phyloP scores from a whole-genome alignment of 2,329 filamentous ascomycete species.

The Periconia sp. region DNA sequence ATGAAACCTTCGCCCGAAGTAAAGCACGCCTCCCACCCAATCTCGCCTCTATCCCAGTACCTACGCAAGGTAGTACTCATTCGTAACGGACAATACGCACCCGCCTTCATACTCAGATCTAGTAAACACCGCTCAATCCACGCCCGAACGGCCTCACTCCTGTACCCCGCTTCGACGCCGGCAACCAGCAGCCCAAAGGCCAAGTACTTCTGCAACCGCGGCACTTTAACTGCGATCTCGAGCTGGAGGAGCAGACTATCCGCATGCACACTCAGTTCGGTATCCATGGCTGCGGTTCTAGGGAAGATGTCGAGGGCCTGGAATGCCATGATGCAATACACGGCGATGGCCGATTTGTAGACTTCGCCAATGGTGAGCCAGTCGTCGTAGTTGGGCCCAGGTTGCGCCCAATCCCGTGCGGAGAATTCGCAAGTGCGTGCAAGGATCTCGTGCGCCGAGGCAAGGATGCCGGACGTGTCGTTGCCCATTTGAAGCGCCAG shows the following conservation, averaged over 20 bases:
- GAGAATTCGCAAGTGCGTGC: conserved; percentile 23
- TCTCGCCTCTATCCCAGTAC: conserved; percentile 25
- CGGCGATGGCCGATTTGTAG: conserved; percentile 24
- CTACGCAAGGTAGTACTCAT: conserved; percentile 20
- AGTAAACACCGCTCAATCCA: conserved; percentile 23
- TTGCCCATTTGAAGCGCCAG: conserved; percentile 4
- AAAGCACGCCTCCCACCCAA: conserved; percentile 35
- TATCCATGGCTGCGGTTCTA: conserved; percentile 14
- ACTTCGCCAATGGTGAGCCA: conserved; percentile 27
- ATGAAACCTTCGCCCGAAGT: conserved; percentile 25
- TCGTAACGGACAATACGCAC: conserved; percentile 25
- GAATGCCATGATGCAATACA: conserved; percentile 33
- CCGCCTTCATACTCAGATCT: conserved; percentile 18
- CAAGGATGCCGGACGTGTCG: conserved; percentile 8
- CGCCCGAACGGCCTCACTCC: conserved; percentile 13
- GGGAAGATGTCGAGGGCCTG: conserved; percentile 24
- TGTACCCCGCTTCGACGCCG: conserved; percentile 27
- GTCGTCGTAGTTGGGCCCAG: conserved; percentile 17
- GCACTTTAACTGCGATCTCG: conserved; percentile 5
- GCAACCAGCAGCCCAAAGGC: conserved; percentile 30
- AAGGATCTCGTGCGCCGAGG: conserved; percentile 23
- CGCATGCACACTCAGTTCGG: conserved; percentile 17
- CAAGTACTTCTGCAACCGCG: conserved; percentile 17
- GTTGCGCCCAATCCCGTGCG: conserved; percentile 30
- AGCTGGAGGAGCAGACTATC: conserved; percentile 13